These are phyloP conservation scores for Fusarium pseudoanthophilum DNA, from an alignment of 2,329 filamentous ascomycete genomes.

Conservation along the genomic window DNA sequence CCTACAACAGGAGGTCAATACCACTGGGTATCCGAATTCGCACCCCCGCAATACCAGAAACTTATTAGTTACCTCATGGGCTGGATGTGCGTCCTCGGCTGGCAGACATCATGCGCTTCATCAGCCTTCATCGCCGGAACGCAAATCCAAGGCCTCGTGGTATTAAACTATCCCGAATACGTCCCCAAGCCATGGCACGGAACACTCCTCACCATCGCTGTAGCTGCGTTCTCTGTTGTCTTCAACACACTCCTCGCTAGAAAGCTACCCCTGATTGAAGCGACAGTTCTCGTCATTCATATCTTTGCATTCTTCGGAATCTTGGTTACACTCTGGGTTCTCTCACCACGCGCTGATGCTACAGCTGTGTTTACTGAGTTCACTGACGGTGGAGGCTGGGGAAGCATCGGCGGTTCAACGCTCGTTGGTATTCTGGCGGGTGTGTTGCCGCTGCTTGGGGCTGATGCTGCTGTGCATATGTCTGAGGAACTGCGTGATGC, in stretches of 20 bases:
- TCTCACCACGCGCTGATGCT: constrained; percentile 31
- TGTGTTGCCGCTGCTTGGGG: constrained; percentile 30
- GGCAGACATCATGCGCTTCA: constrained; percentile 55
- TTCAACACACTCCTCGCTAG: constrained; percentile 36
- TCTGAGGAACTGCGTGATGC: constrained; percentile 37
- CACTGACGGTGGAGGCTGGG: constrained; percentile 37
- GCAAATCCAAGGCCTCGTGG: constrained; percentile 57
- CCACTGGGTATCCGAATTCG: constrained; percentile 67
- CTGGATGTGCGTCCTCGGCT: constrained; percentile 59
- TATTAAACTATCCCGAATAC: constrained; percentile 45
- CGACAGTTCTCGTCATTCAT: constrained; percentile 31
- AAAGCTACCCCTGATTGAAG: constrained; percentile 32
- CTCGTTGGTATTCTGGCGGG: constrained; percentile 40
- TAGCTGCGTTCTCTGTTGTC: constrained; percentile 27
- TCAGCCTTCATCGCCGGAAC: constrained; percentile 56
- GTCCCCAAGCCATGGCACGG: constrained; percentile 34
- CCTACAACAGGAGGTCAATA: constrained; percentile 69
- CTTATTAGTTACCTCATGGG: constrained; percentile 63
- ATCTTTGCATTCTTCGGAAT: constrained; percentile 40
- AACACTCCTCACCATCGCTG: constrained; percentile 24
- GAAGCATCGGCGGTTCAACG: constrained; percentile 25
- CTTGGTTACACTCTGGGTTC: constrained; percentile 37
- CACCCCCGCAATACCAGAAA: constrained; percentile 59
- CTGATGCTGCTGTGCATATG: constrained; percentile 41
- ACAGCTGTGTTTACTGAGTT: constrained; percentile 34